Evolutionary conservation across 1,139 yeast species (phyloP).

Genomic region (Yamadazyma mexicana): DNA sequence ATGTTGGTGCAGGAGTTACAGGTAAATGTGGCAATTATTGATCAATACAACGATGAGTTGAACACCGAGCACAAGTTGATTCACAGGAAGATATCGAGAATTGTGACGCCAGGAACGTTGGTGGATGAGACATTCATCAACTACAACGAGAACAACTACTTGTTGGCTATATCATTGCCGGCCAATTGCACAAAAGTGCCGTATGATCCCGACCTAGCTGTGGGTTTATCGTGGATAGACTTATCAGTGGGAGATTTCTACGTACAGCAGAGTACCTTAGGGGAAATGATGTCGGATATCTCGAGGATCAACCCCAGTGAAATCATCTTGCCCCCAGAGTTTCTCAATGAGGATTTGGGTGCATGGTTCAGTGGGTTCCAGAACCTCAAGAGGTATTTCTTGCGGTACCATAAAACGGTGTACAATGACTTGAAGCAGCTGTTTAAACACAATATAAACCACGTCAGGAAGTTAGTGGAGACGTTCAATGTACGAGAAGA

Average conservation of each 20-base stretch:
- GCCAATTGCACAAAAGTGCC: conserved; percentile 41
- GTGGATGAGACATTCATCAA: conserved; percentile 85
- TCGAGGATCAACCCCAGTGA: conserved; percentile 71
- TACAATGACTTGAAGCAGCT: conserved; percentile 33
- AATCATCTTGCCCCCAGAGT: conserved; percentile 48
- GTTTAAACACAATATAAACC: conserved; percentile 49
- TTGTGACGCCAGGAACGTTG: conserved; percentile 91
- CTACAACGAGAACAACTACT: conserved; percentile 66
- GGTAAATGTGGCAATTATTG: conserved; percentile 76
- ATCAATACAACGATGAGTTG: conserved; percentile 48
- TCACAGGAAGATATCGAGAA: conserved; percentile 71
- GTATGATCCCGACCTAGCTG: conserved; percentile 45
- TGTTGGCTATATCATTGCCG: conserved; percentile 66
- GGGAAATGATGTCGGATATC: conserved; percentile 58
- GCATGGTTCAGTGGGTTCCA: conserved; percentile 64
- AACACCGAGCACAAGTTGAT: conserved; percentile 32
- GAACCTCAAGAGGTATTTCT: conserved; percentile 61
- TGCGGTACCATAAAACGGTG: conserved; percentile 49
- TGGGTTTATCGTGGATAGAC: conserved; percentile 90
- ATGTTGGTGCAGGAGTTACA: conserved; percentile 69
- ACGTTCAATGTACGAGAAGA: conserved; percentile 49
- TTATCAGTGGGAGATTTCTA: conserved; percentile 78
- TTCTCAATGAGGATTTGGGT: conserved; percentile 29
- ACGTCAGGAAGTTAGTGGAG: conserved; percentile 56
- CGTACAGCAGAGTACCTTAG: conserved; percentile 60